Conservation (phyloP, 106 monocot genomes). For the Apostasia ramifera region DNA sequence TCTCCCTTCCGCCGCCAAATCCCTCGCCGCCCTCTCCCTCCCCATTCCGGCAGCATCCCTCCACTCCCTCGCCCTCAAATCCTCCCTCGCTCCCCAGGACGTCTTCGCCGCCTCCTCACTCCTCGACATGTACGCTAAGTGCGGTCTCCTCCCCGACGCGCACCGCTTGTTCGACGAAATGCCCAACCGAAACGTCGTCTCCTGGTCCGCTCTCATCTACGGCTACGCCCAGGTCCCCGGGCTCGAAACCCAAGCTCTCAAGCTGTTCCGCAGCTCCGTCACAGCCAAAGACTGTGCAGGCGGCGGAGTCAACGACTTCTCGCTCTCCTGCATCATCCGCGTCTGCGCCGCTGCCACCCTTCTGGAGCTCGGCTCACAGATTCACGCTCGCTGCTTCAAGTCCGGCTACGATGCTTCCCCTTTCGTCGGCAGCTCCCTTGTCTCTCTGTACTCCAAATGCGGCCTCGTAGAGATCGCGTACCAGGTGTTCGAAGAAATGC, state of each 20-base stretch:
- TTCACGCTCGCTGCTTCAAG: conserved; percentile 42
- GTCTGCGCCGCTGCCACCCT: conserved; percentile 43
- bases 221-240: conserved; percentile 42
- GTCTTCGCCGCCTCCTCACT: conserved; percentile 52
- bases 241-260: conserved; percentile 18
- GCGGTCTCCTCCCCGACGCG: conserved; percentile 24
- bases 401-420: conserved; percentile 38
- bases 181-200: conserved; percentile 55
- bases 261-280: conserved; percentile 39
- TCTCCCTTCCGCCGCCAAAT: conserved; percentile 42
- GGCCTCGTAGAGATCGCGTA: conserved; percentile 48
- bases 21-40: conserved; percentile 27
- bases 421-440: conserved; percentile 60
- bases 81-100: conserved; percentile 10
- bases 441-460: conserved; percentile 67
- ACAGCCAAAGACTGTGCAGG: background rate
- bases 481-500: conserved; percentile 49
- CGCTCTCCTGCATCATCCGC: conserved; percentile 44
- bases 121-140: conserved; percentile 64
- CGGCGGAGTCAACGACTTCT: conserved; percentile 43
- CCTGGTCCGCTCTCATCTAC: conserved; percentile 61
- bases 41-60: conserved; percentile 16
- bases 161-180: conserved; percentile 49
- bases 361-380: conserved; percentile 44
- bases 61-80: conserved; percentile 40